phyloP scores from a whole-genome alignment of 176 grass and related monocot genomes.

The Juncus inflexus region DNA sequence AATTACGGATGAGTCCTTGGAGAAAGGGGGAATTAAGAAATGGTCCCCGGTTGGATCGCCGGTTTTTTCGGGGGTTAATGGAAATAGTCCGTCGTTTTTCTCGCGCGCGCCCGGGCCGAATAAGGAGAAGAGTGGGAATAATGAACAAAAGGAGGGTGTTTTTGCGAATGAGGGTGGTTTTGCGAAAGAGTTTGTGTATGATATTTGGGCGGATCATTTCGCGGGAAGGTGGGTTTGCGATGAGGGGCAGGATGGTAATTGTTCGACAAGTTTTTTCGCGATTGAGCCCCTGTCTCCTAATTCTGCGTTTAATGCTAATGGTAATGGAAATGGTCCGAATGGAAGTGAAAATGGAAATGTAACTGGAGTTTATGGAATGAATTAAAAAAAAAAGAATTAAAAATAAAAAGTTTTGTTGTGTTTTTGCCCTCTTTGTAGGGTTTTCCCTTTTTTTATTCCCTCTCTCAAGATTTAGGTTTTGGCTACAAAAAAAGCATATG shows the following conservation, averaged over 20 bases:
- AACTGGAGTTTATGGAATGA: slow-evolving; percentile 67
- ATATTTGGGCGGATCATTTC: slow-evolving; percentile 97
- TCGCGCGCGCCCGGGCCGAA: slow-evolving; percentile 81
- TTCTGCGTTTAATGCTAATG: neutral
- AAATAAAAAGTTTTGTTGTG: slow-evolving; percentile 16
- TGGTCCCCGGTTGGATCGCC: neutral
- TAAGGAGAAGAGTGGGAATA: slow-evolving; percentile 50
- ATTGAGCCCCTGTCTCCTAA: slow-evolving; percentile 55
- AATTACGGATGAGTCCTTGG: neutral
- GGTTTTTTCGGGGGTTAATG: slow-evolving; percentile 28
- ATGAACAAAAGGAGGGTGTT: slow-evolving; percentile 28
- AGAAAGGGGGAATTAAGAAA: too few relatives aligned
- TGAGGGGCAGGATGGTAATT: slow-evolving; percentile 58
- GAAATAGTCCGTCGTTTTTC: slow-evolving; percentile 15
- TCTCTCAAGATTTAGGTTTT: neutral
- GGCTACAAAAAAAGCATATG: too few relatives aligned
- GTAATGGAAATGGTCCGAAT: slow-evolving; percentile 17
- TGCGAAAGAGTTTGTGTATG: slow-evolving; percentile 65
- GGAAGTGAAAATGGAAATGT: slow-evolving; percentile 64
- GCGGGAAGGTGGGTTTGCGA: slow-evolving; percentile 48
- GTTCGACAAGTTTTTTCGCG: slow-evolving; percentile 78
- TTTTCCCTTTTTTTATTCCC: neutral
- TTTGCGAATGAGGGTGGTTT: neutral
- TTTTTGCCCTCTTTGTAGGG: slow-evolving; percentile 14
- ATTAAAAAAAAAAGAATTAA: slow-evolving; percentile 37